phyloP scores from a whole-genome alignment of 2,329 filamentous ascomycete genomes.

The Tothia fuscella region DNA sequence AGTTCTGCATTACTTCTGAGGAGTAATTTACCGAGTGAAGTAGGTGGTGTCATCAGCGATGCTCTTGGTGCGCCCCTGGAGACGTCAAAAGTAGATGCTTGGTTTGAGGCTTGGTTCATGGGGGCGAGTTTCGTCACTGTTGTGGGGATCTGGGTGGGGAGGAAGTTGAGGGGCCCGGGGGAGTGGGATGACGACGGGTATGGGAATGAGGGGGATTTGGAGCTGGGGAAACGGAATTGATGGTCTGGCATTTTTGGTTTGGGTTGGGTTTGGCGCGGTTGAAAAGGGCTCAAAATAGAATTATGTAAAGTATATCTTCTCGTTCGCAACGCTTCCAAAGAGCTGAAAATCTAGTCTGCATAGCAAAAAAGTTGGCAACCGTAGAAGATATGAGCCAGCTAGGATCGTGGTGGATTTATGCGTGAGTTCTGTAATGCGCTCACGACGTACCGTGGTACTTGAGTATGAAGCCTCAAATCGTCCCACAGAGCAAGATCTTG shows the following conservation, averaged over 20 bases:
- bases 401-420: too few species aligned
- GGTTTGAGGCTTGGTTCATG: constrained; percentile 85
- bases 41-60: constrained; percentile 65
- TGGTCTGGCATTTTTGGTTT: neutral
- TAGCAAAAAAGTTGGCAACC: too few species aligned
- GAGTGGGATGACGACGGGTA: constrained; percentile 24
- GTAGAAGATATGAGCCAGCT: too few species aligned
- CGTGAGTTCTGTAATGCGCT: too few species aligned
- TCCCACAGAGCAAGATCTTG: too few species aligned
- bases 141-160: constrained; percentile 60
- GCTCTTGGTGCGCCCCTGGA: constrained; percentile 67
- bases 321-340: too few species aligned
- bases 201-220: constrained; percentile 39
- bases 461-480: too few species aligned
- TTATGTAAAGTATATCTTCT: too few species aligned
- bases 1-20: constrained; percentile 64
- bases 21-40: constrained; percentile 65
- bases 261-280: neutral
- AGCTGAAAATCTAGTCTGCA: too few species aligned
- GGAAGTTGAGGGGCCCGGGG: constrained; percentile 40
- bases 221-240: constrained; percentile 54
- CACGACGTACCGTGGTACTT: too few species aligned
- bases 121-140: constrained; percentile 54
- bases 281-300: too few species aligned
- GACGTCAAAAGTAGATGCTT: constrained; percentile 60